Conservation (phyloP, 164 flowering plant species). For the Magnolia kwangsiensis region DNA sequence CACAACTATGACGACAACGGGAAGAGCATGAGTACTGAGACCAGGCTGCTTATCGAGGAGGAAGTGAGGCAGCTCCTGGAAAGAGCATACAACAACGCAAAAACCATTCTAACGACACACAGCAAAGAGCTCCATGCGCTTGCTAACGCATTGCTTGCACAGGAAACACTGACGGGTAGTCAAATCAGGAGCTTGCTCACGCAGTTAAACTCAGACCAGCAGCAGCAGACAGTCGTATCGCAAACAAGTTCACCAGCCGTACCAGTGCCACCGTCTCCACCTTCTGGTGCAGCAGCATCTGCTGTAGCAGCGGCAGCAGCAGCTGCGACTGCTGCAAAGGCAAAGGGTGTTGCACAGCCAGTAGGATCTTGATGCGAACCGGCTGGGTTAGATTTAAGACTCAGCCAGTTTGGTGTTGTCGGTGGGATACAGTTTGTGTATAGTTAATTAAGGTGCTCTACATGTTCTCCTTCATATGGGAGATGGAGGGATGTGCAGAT, state of each 20-base stretch:
- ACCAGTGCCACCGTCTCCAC: conserved; percentile 56
- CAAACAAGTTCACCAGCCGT: conserved; percentile 45
- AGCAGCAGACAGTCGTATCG: conserved; percentile 29
- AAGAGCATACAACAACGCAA: conserved; percentile 81
- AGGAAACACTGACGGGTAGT: conserved; percentile 76
- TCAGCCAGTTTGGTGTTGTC: neutral
- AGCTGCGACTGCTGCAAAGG: conserved; percentile 61
- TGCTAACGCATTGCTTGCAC: conserved; percentile 83
- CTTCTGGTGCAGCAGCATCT: conserved; percentile 67
- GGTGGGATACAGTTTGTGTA: neutral
- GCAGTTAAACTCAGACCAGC: conserved; percentile 44
- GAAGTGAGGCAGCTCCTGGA: conserved; percentile 67
- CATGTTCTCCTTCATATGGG: neutral
- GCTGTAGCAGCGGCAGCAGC: conserved; percentile 58
- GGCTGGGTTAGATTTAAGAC: neutral
- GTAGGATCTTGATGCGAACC: conserved; percentile 48
- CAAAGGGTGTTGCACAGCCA: conserved; percentile 68
- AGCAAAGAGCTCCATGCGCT: conserved; percentile 78
- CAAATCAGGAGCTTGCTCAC: conserved; percentile 74
- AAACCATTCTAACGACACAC: conserved; percentile 66
- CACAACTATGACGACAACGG: conserved; percentile 80
- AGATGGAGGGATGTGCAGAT: neutral
- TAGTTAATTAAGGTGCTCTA: neutral
- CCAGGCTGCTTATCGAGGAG: conserved; percentile 76
- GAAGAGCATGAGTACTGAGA: conserved; percentile 89